These are phyloP conservation scores for Myriosclerotinia curreyana DNA, from an alignment of 2,329 filamentous ascomycete genomes.

Conservation along the genomic window DNA sequence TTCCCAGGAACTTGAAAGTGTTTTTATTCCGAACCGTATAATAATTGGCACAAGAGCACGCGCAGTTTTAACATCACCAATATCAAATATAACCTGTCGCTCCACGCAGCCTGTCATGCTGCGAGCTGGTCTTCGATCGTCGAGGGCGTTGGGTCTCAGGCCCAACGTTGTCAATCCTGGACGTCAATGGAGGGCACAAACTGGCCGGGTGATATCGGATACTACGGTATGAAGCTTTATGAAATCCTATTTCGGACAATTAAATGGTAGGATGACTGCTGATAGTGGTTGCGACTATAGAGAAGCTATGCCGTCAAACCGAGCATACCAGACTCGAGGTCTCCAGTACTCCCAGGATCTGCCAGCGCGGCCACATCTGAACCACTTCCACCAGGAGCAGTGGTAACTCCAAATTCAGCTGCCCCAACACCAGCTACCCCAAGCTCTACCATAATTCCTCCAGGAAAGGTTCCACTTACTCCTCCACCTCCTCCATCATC, in stretches of 20 bases:
- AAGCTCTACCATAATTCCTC: constrained; percentile 46
- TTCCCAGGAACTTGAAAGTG: constrained; percentile 24
- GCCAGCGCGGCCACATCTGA: constrained; percentile 40
- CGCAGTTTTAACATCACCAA: constrained; percentile 30
- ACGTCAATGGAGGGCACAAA: constrained; percentile 57
- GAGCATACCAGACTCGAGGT: constrained; percentile 47
- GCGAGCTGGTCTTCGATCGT: constrained; percentile 65
- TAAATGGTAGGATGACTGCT: constrained; percentile 25
- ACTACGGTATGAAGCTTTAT: constrained; percentile 40
- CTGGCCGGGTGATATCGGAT: constrained; percentile 39
- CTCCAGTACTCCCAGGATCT: constrained; percentile 52
- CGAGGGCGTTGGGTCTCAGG: constrained; percentile 56
- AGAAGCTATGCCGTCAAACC: constrained; percentile 58
- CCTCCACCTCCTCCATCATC: constrained; percentile 44
- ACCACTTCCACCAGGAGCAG: constrained; percentile 40
- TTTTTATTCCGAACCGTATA: constrained; percentile 20
- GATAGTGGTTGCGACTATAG: constrained; percentile 41
- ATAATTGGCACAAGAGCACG: constrained; percentile 27
- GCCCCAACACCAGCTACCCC: constrained; percentile 36
- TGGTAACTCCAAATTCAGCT: constrained; percentile 29
- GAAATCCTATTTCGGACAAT: constrained; percentile 21
- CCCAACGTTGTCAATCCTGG: constrained; percentile 51
- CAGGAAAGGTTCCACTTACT: constrained; percentile 48
- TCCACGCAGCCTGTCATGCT: constrained; percentile 57
- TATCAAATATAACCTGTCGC: constrained; percentile 31